Percentiles rank a stretch among this genome's conserved stretches.
phyloP scores from a whole-genome alignment of 2,329 filamentous ascomycete species.

The Paradendryphiella salina region DNA sequence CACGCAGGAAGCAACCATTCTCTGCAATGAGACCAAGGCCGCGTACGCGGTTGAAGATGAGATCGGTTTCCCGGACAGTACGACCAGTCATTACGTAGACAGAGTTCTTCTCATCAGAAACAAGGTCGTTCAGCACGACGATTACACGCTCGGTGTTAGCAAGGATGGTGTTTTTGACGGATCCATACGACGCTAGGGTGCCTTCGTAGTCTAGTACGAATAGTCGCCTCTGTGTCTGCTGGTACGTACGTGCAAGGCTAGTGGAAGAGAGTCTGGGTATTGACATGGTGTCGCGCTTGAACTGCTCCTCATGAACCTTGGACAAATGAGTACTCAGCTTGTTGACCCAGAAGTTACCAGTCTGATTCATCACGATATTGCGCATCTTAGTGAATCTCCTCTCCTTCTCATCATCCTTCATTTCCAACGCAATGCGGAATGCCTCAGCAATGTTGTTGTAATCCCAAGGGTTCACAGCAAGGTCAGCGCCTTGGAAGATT shows the following conservation, averaged over 20 bases:
- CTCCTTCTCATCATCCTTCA: constrained; percentile 73
- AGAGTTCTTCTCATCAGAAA: constrained; percentile 77
- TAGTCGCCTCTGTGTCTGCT: constrained; percentile 66
- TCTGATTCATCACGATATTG: constrained; percentile 75
- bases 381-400: constrained; percentile 74
- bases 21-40: constrained; percentile 89
- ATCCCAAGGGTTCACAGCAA: constrained; percentile 94
- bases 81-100: constrained; percentile 94
- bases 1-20: constrained; percentile 87
- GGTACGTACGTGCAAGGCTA: constrained; percentile 67
- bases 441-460: constrained; percentile 85
- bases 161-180: constrained; percentile 79
- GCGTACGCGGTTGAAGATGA: constrained; percentile 79
- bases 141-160: constrained; percentile 85
- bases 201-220: constrained; percentile 95
- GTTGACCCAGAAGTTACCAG: constrained; percentile 83
- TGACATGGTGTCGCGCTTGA: constrained; percentile 78
- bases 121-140: constrained; percentile 78
- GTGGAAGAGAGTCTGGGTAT: constrained; percentile 80
- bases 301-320: constrained; percentile 79
- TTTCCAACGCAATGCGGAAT: constrained; percentile 80
- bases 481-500: constrained; percentile 76
- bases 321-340: constrained; percentile 72
- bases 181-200: constrained; percentile 84
- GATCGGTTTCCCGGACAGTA: constrained; percentile 83